Evolutionary conservation across 768 basidiomycete species (phyloP).

Genomic region (Imleria badia): DNA sequence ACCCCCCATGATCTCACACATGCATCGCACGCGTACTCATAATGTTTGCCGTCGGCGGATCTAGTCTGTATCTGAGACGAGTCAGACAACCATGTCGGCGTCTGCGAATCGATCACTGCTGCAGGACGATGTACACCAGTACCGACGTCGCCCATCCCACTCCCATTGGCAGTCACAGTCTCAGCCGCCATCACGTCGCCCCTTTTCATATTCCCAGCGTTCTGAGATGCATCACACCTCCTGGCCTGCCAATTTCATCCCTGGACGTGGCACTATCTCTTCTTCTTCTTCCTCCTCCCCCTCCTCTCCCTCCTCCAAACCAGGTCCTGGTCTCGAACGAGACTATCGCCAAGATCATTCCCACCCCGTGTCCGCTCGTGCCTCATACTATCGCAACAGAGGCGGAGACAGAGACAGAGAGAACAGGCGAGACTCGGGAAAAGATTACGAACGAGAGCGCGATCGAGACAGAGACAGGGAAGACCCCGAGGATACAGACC

Average conservation of each 20-base stretch:
- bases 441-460: no score
- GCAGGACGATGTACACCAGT: no score
- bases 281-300: constrained; percentile 8
- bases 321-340: background rate
- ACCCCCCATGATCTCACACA: no score
- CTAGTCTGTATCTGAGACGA: constrained; percentile 41
- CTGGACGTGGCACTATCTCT: no score
- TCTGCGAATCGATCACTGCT: no score
- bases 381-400: background rate
- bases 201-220: constrained; percentile 1
- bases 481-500: no score
- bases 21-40: background rate
- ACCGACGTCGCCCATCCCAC: no score
- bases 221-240: constrained; percentile 8
- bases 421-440: no score
- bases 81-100: no score
- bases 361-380: background rate
- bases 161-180: no score
- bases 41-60: no score
- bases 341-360: constrained; percentile 1
- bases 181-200: background rate
- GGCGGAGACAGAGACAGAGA: no score
- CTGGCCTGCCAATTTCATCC: constrained; percentile 22
- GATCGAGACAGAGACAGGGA: background rate
- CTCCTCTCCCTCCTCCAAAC: background rate